These are phyloP conservation scores for Suillus variegatus DNA, from an alignment of 768 basidiomycete genomes.

Conservation along the genomic window DNA sequence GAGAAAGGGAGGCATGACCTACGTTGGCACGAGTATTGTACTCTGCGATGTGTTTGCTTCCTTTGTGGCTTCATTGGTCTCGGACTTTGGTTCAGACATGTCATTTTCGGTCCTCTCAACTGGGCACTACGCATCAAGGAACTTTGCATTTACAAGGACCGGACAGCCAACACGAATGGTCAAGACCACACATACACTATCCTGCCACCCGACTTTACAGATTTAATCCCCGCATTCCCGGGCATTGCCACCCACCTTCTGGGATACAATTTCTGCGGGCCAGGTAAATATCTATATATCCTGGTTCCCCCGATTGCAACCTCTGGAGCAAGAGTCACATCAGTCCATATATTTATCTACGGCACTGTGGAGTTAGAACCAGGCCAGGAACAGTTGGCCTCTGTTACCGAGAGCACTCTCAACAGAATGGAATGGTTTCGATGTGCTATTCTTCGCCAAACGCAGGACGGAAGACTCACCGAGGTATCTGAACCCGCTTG, in stretches of 20 bases:
- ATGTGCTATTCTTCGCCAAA: neutral
- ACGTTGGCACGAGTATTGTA: neutral
- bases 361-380: slow-evolving; percentile 1
- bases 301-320: neutral
- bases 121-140: neutral
- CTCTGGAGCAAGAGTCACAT: neutral
- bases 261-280: neutral
- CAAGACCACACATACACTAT: neutral
- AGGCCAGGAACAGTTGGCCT: neutral
- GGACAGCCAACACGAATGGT: neutral
- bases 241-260: neutral
- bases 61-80: neutral
- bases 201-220: neutral
- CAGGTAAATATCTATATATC: slow-evolving; percentile 1
- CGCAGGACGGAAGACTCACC: neutral
- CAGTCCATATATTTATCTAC: neutral
- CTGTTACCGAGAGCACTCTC: neutral
- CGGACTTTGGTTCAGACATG: neutral
- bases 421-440: slow-evolving; percentile 4
- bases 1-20: neutral
- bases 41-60: neutral
- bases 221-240: neutral
- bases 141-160: neutral
- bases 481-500: neutral
- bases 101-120: slow-evolving; percentile 1